A percentile compares a stretch with the other conserved stretches of the same genome.
phyloP scores from a whole-genome alignment of 139 green algal species.

The Tetraselmis striata region DNA sequence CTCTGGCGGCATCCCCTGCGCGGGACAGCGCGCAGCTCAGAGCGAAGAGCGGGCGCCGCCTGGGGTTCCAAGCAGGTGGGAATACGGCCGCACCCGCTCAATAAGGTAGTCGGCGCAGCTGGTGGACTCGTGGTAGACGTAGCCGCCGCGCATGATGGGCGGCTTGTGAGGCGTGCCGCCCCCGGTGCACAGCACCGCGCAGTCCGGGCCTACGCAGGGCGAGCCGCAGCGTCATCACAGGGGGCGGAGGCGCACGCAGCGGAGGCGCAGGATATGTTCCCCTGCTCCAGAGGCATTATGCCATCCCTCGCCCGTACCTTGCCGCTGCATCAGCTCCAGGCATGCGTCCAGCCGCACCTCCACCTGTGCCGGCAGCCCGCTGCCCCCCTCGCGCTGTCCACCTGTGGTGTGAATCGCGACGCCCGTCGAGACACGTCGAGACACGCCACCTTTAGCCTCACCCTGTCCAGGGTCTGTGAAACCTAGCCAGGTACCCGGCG shows the following conservation, averaged over 20 bases:
- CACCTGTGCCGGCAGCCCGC: neutral
- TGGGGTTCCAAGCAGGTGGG: too few species aligned
- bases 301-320: neutral
- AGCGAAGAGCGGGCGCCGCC: too few species aligned
- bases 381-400: neutral
- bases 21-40: too few species aligned
- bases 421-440: too few species aligned
- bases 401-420: too few species aligned
- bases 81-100: neutral
- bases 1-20: neutral
- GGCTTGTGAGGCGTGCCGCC: slow-evolving; percentile 17
- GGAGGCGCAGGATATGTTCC: too few species aligned
- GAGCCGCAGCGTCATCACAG: too few species aligned
- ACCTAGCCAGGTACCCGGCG: too few species aligned
- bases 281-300: too few species aligned
- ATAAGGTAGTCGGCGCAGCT: slow-evolving; percentile 3
- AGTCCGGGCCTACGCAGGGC: neutral
- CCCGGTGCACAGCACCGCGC: slow-evolving; percentile 3
- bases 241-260: too few species aligned
- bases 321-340: neutral
- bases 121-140: slow-evolving; percentile 14
- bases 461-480: too few species aligned
- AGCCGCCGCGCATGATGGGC: slow-evolving; percentile 4
- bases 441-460: too few species aligned
- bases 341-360: neutral